Evolutionary conservation across 1,284 basidiomycete species (phyloP), one percentile per base, ranked within the genome.

Genomic region (Malassezia slooffiae): DNA sequence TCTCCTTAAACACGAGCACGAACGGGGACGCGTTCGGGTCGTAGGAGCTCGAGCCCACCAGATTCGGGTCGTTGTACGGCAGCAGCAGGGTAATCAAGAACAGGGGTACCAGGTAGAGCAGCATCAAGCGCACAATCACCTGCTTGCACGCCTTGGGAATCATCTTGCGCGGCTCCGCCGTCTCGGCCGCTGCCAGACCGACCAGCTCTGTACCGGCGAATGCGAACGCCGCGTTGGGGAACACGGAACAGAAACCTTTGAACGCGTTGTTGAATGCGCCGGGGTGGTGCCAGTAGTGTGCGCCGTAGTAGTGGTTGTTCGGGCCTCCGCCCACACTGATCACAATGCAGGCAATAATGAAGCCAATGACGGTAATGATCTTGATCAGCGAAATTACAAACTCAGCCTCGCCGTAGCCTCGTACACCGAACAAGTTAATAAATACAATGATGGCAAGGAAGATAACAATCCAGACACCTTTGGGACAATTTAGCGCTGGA

Each of bases 151-250:
- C 75, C 34, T 66, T 67, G 7, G 74, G 74, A 37, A 76, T 65
- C 32, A 70, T 68, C 55, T 71, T 72, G 41, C 73, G 62, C 7
- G 74, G 73, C 61, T 75, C 72, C 43, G 67, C 65, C 3, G 74
- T 74, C 75, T 82, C 47, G 78, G 83, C 55, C 73, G 75, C 63
- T 72, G 79, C 52, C 72, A 79, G 51, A 80, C 81, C 81, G 75
- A 83, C 36, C 77, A 87, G 52, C 51, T 67, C 54, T 11, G 59
- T 70, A 34, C 70, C 62, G 9, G 58, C 49, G 30, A 63, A 68
- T 30, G 60, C 54, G 42, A 68, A 66, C 10, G 64, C 62, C n/a
- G 62, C 66, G 0, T 52, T 55, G 34, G 61, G 56, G 24, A 69
- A 69, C 22, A 65, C 51, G n/a, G 55, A 53, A 13, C 50, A 48